Evolutionary conservation across 768 basidiomycete genomes (phyloP).

Genomic region (Phanerochaete carnosa): DNA sequence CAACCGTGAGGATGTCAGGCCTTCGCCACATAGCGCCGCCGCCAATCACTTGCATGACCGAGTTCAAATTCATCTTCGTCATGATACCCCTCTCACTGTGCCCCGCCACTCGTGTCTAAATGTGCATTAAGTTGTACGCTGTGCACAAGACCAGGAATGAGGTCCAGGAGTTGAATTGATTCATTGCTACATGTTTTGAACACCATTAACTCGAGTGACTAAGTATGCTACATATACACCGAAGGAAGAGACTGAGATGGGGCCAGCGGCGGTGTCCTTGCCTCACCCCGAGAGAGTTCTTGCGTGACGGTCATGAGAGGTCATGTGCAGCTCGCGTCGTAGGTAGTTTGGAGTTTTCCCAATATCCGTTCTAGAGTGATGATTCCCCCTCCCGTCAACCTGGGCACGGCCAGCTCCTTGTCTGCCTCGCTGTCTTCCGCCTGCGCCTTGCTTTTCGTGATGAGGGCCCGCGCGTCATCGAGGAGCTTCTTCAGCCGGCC

Average conservation of each 20-base stretch:
- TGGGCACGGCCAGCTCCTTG: slow-evolving; percentile 60
- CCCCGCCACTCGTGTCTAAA: too few species aligned
- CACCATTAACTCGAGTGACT: not conserved
- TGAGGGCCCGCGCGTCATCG: slow-evolving; percentile 53
- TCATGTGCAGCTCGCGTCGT: slow-evolving; percentile 14
- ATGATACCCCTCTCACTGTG: too few species aligned
- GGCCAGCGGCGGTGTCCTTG: too few species aligned
- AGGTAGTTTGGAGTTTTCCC: slow-evolving; percentile 54
- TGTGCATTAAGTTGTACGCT: too few species aligned
- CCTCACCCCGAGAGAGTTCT: not conserved
- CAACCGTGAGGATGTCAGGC: not conserved
- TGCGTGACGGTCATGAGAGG: not conserved
- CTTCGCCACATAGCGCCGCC: not conserved
- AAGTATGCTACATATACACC: not conserved
- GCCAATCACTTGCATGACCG: not conserved
- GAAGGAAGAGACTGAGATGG: not conserved
- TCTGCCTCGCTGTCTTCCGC: slow-evolving; percentile 32
- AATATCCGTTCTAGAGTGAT: slow-evolving; percentile 76
- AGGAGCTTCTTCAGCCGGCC: slow-evolving; percentile 70
- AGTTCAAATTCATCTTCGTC: not conserved
- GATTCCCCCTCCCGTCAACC: slow-evolving; percentile 74
- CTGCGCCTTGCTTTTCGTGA: slow-evolving; percentile 59
- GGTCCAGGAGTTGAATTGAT: not conserved
- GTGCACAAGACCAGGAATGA: too few species aligned
- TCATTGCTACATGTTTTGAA: not conserved